A percentile compares a stretch with the other conserved stretches of the same genome.
These are phyloP conservation scores for Metschnikowia borealis DNA, from an alignment of 805 yeast species.

Conservation along the genomic window DNA sequence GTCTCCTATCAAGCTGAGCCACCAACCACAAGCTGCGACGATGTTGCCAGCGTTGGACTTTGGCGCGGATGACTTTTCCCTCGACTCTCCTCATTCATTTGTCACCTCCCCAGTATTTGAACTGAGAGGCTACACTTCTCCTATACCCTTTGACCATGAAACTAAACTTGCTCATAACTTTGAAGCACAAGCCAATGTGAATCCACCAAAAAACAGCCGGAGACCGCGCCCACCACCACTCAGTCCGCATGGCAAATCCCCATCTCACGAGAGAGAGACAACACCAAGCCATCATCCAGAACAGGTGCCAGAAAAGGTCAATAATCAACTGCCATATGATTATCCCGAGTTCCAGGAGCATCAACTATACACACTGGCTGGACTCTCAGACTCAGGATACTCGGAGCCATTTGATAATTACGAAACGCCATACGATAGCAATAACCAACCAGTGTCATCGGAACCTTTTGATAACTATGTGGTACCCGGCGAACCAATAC, in stretches of 20 bases:
- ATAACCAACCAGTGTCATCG: slow-evolving; percentile 6
- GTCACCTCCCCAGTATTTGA: not conserved
- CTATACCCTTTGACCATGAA: slow-evolving; percentile 1
- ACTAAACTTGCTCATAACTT: slow-evolving; percentile 6
- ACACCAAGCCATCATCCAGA: not conserved
- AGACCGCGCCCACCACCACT: slow-evolving; percentile 17
- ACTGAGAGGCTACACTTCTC: not conserved
- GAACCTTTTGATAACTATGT: slow-evolving; percentile 29
- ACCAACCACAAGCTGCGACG: not conserved
- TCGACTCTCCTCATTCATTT: slow-evolving; percentile 2
- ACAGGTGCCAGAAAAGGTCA: not conserved
- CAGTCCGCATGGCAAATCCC: not conserved
- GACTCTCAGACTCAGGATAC: slow-evolving; percentile 4
- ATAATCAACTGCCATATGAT: not conserved
- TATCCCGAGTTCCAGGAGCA: not conserved
- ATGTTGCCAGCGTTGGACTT: not conserved
- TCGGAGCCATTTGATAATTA: slow-evolving; percentile 27
- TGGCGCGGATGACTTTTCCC: not conserved
- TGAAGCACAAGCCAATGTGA: slow-evolving; percentile 2
- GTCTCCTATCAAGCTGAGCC: not conserved
- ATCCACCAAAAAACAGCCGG: not conserved
- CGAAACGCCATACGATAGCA: slow-evolving; percentile 19
- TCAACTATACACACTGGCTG: not conserved
- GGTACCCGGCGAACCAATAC: slow-evolving; percentile 15
- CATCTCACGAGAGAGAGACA: not conserved